phyloP scores from a whole-genome alignment of 2,329 filamentous ascomycete species.

The Pseudocercospora fuligena region DNA sequence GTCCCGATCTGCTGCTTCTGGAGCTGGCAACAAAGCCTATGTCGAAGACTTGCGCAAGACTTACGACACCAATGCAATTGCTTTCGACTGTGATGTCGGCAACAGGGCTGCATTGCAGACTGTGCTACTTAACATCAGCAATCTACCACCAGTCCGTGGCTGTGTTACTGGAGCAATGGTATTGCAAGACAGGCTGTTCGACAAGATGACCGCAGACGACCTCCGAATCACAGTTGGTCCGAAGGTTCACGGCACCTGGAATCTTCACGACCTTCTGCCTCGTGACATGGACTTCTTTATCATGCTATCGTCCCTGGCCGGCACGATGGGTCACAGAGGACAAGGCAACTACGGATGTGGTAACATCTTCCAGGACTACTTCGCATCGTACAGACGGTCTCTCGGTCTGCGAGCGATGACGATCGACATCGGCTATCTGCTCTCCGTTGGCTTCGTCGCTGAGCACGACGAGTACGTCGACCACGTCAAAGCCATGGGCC shows the following conservation, averaged over 20 bases:
- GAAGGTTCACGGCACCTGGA: slow-evolving; percentile 39
- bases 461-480: slow-evolving; percentile 22
- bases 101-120: slow-evolving; percentile 22
- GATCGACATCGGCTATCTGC: slow-evolving; percentile 40
- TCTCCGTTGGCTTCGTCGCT: slow-evolving; percentile 37
- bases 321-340: slow-evolving; percentile 31
- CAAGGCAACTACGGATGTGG: slow-evolving; percentile 52
- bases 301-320: slow-evolving; percentile 33
- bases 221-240: slow-evolving; percentile 20
- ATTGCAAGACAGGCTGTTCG: slow-evolving; percentile 31
- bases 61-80: slow-evolving; percentile 7
- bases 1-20: slow-evolving; percentile 15
- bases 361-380: slow-evolving; percentile 42
- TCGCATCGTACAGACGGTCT: slow-evolving; percentile 34
- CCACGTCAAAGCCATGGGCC: slow-evolving; percentile 18
- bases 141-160: slow-evolving; percentile 45
- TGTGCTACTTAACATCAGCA: slow-evolving; percentile 24
- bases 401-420: slow-evolving; percentile 33
- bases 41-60: slow-evolving; percentile 13
- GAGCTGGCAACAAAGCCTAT: slow-evolving; percentile 5
- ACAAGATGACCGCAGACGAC: slow-evolving; percentile 33
- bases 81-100: slow-evolving; percentile 21
- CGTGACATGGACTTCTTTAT: slow-evolving; percentile 40
- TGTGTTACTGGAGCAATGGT: slow-evolving; percentile 48
- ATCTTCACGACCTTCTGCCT: slow-evolving; percentile 31